Base-by-base conservation (phyloP, 129 eudicot genomes). In the Escallonia herrerae region DNA sequence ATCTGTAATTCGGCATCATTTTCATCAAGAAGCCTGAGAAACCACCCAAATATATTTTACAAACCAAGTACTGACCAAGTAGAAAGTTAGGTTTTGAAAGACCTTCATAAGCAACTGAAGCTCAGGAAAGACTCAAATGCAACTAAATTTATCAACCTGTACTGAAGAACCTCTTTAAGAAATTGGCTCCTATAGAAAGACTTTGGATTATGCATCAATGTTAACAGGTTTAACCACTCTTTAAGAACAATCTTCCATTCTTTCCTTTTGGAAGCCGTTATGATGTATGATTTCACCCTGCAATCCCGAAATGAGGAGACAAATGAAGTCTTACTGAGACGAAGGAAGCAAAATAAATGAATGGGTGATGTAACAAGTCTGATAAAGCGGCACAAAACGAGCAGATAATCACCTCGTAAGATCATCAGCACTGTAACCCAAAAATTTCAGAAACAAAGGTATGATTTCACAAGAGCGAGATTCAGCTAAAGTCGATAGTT, bases 1-100 rank as follows among this genome's bases (percentile, higher is more conserved):
- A 81, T 64, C 77, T 93, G 98, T 57, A 86, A 8, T 22, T 88
- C 95, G 62, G 91, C 82, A 83, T 93, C 98, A 74, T 81, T 82
- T 65, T 86, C 89, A 74, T 93, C 91, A 63, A 93, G 85, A 50
- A 93, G 79, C 95, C 98, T 91, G 73, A 42, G 66, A 60, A 48
- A 43, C 60, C 58, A 71, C 40, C 43, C n/a, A 41, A 56, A 60
- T 50, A 7, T 5, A 5, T 7, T 8, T 58, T 48, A 55, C 11
- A 43, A 63, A 45, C 50, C 3, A 69, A 43, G 38, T 15, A 69
- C 1, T 43, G n/a, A 5, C 11, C 3, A 37, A 38, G 38, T 3
- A 48, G 39, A 47, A 48, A 5, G 33, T 33, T 4, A 13, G n/a
- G 51, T 5, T 15, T 1, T 2, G 62, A n/a, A 11, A 65, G 33